Conservation (phyloP, 116 monocot species). For the Zostera marina region DNA sequence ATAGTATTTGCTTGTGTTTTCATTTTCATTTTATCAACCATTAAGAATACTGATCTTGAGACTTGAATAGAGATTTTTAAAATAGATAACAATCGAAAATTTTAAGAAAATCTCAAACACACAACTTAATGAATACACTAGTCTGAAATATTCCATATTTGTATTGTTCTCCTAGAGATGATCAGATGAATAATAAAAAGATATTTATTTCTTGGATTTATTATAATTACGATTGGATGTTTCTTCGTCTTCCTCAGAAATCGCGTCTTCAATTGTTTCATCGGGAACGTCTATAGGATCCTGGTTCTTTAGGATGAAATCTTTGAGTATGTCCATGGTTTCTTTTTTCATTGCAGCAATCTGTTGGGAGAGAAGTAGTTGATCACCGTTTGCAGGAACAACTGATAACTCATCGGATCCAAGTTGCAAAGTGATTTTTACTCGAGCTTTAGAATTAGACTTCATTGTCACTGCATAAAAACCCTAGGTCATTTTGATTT, state of each 20-base stretch:
- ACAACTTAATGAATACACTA: too few species aligned
- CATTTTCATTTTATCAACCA: too few species aligned
- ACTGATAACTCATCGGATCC: slow-evolving; percentile 6
- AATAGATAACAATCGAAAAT: too few species aligned
- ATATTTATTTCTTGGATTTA: slow-evolving; percentile 10
- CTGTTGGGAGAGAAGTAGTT: slow-evolving; percentile 10
- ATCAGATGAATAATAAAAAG: not conserved
- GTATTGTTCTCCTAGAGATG: not conserved
- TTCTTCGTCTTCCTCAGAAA: slow-evolving; percentile 6
- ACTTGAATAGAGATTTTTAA: too few species aligned
- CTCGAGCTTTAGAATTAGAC: not conserved
- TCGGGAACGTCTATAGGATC: slow-evolving; percentile 12
- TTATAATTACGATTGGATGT: slow-evolving; percentile 3
- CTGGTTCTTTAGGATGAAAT: slow-evolving; percentile 10
- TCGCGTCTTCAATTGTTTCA: slow-evolving; percentile 4
- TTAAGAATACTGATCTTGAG: too few species aligned
- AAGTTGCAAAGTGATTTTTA: slow-evolving; percentile 1
- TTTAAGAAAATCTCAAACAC: too few species aligned
- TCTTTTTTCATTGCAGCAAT: slow-evolving; percentile 9
- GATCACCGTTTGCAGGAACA: not conserved
- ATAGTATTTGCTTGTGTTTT: too few species aligned
- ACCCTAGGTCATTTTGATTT: too few species aligned
- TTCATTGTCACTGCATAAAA: too few species aligned
- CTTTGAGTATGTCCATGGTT: slow-evolving; percentile 12
- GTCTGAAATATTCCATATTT: not conserved